A percentile compares a stretch with the other conserved stretches of the same genome.
phyloP scores from a whole-genome alignment of 768 basidiomycete species.

The Mycena vitilis region DNA sequence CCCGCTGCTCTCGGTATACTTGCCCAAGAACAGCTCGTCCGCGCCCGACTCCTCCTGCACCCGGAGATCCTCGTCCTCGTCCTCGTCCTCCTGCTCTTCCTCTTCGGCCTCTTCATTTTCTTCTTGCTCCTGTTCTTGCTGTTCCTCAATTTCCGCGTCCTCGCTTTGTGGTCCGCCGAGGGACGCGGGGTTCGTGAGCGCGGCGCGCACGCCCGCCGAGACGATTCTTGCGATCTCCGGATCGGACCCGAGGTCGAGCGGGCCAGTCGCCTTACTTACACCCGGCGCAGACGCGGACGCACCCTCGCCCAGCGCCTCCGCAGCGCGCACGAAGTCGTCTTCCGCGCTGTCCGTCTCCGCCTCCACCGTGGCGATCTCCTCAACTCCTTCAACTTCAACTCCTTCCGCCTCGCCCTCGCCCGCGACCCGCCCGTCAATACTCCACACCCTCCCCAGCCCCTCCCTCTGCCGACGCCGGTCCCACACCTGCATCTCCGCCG shows the following conservation, averaged over 20 bases:
- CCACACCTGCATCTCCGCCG: slow-evolving; percentile 1
- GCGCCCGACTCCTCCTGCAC: slow-evolving; percentile 27
- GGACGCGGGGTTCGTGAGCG: slow-evolving; percentile 7
- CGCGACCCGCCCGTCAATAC: not conserved
- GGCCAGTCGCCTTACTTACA: not conserved
- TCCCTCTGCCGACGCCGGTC: not conserved
- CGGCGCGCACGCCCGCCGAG: slow-evolving; percentile 22
- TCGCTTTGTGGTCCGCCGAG: slow-evolving; percentile 6
- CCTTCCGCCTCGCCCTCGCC: not conserved
- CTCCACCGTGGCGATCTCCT: too few species aligned
- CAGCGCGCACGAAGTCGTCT: not conserved
- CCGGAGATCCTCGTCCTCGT: slow-evolving; percentile 31
- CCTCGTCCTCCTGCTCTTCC: not conserved
- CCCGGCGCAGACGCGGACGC: not conserved
- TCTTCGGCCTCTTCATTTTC: not conserved
- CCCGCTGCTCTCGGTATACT: slow-evolving; percentile 81
- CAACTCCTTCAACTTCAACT: too few species aligned
- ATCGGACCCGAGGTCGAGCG: slow-evolving; percentile 23
- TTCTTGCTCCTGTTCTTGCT: too few species aligned
- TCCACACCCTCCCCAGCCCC: slow-evolving; percentile 39
- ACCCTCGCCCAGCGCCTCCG: slow-evolving; percentile 2
- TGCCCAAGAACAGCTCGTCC: slow-evolving; percentile 83
- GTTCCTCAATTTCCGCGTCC: not conserved
- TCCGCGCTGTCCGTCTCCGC: too few species aligned
- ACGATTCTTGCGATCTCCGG: slow-evolving; percentile 11